phyloP scores from a whole-genome alignment of 352 stramenopile genomes.

The Globisporangium rhizosaccharum region DNA sequence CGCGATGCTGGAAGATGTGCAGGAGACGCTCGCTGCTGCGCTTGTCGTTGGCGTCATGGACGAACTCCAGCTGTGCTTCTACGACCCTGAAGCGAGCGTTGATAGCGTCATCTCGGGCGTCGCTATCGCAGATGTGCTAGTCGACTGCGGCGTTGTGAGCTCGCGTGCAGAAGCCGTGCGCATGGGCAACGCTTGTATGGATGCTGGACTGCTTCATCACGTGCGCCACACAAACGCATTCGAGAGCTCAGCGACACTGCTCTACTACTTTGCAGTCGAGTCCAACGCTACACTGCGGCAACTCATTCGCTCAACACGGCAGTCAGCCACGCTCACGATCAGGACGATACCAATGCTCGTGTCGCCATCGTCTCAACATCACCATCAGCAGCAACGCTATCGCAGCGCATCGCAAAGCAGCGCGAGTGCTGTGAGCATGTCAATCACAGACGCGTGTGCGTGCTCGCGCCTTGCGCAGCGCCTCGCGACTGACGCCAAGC shows the following conservation, averaged over 20 bases:
- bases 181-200: constrained; percentile 29
- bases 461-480: neutral
- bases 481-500: neutral
- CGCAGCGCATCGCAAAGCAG: neutral
- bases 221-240: constrained; percentile 30
- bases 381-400: neutral
- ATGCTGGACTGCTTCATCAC: constrained; percentile 47
- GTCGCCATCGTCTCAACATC: neutral
- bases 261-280: constrained; percentile 42
- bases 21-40: constrained; percentile 33
- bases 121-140: constrained; percentile 9
- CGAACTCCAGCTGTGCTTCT: constrained; percentile 19
- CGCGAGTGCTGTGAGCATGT: neutral
- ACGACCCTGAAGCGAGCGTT: constrained; percentile 20
- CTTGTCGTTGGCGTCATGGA: constrained; percentile 23
- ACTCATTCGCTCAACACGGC: neutral
- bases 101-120: constrained; percentile 25
- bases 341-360: neutral
- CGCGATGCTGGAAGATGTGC: constrained; percentile 31
- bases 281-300: constrained; percentile 9
- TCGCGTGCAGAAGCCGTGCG: constrained; percentile 28
- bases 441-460: neutral
- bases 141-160: neutral
- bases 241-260: constrained; percentile 19
- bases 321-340: neutral